Conservation (phyloP, 768 basidiomycete genomes). For the Termitomyces sp. region DNA sequence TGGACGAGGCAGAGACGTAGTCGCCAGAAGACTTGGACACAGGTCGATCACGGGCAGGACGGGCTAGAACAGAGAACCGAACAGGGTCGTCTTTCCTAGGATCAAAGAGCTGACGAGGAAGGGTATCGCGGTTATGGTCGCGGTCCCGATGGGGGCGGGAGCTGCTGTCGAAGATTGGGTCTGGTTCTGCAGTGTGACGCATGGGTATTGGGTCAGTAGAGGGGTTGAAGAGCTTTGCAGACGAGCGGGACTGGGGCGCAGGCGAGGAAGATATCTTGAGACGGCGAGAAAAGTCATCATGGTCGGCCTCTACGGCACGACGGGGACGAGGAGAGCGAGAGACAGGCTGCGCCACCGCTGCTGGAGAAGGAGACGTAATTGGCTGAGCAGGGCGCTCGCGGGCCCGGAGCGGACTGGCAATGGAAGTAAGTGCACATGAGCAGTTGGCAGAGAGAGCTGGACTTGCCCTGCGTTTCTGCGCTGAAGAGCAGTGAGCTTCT, state of each 20-base stretch:
- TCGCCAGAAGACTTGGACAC: constrained; percentile 63
- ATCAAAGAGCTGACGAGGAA: constrained; percentile 72
- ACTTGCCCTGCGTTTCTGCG: constrained; percentile 58
- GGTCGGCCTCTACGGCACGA: constrained; percentile 45
- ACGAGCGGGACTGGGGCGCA: constrained; percentile 27
- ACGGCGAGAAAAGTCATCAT: constrained; percentile 67
- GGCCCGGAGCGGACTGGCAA: neutral
- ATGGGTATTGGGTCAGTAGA: constrained; percentile 62
- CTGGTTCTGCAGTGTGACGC: constrained; percentile 60
- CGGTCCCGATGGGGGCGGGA: constrained; percentile 28
- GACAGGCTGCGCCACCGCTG: constrained; percentile 10
- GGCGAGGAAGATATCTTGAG: constrained; percentile 61
- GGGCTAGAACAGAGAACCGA: constrained; percentile 65
- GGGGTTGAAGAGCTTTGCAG: constrained; percentile 64
- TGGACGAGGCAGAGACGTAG: constrained; percentile 69
- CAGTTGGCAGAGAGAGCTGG: neutral
- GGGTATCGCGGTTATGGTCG: constrained; percentile 24
- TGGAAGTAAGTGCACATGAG: neutral
- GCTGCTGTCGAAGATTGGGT: constrained; percentile 56
- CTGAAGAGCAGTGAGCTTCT: constrained; percentile 63
- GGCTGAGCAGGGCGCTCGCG: constrained; percentile 17
- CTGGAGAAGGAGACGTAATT: constrained; percentile 21
- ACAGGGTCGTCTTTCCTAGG: constrained; percentile 89
- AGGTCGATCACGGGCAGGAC: constrained; percentile 40
- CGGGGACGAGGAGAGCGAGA: constrained; percentile 20